Evolutionary conservation across 164 flowering plant genomes (phyloP).

Genomic region (Piper longum): DNA sequence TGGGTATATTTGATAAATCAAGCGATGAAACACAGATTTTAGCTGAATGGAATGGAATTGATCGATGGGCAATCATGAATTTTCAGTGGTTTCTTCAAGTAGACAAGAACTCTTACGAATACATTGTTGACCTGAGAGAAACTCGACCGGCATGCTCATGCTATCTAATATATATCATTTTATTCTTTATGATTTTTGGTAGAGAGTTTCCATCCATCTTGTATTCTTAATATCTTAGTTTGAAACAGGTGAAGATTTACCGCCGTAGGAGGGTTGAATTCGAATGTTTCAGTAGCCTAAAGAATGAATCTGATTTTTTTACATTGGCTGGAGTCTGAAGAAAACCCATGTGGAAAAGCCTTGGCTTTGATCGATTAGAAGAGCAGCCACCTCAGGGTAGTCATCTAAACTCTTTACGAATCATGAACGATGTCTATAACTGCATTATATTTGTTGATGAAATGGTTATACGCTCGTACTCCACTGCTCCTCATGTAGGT

Average conservation of each 20-base stretch:
- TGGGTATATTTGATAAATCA: conserved; percentile 28
- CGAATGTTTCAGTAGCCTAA: conserved; percentile 36
- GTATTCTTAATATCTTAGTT: not conserved
- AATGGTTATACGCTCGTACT: not conserved
- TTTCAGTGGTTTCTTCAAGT: conserved; percentile 36
- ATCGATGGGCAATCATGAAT: conserved; percentile 41
- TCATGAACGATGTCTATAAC: too few relatives aligned
- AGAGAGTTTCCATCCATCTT: not conserved
- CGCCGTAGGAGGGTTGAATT: conserved; percentile 69
- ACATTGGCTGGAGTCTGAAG: conserved; percentile 67
- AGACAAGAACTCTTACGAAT: conserved; percentile 22
- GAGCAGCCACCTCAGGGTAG: conserved; percentile 49
- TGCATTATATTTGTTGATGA: too few relatives aligned
- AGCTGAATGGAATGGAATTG: conserved; percentile 35
- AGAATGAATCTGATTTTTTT: conserved; percentile 39
- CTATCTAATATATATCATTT: too few relatives aligned
- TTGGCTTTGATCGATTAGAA: conserved; percentile 60
- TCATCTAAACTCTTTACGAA: too few relatives aligned
- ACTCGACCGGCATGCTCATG: conserved; percentile 30
- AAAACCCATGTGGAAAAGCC: conserved; percentile 74
- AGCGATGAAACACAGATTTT: conserved; percentile 31
- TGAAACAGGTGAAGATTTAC: conserved; percentile 48
- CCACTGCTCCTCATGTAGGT: conserved; percentile 20
- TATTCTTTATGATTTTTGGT: too few relatives aligned
- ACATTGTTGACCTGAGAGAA: conserved; percentile 51